phyloP scores from a whole-genome alignment of 1,284 basidiomycete genomes.

The Ceratobasidium sp. region DNA sequence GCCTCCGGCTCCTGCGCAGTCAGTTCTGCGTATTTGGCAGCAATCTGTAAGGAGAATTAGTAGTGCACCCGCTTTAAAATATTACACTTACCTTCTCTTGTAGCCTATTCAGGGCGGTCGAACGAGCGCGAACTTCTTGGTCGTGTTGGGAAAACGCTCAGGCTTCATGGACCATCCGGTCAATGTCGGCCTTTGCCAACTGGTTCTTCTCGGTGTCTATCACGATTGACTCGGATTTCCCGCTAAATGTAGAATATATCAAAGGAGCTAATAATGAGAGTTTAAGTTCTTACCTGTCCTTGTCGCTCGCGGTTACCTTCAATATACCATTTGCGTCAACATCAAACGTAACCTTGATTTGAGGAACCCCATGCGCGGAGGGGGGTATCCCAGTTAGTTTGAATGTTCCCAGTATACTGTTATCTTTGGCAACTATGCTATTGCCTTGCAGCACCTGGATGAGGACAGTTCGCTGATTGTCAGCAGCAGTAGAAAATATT shows the following conservation, averaged over 20 bases:
- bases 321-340: slow-evolving; percentile 64
- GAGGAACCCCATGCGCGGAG: slow-evolving; percentile 75
- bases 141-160: slow-evolving; percentile 61
- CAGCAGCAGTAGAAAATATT: slow-evolving; percentile 70
- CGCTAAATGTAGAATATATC: slow-evolving; percentile 64
- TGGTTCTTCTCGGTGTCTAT: slow-evolving; percentile 90
- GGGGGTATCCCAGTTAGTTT: slow-evolving; percentile 72
- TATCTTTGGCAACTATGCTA: slow-evolving; percentile 71
- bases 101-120: too few species aligned
- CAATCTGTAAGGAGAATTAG: too few species aligned
- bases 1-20: too few species aligned
- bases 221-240: slow-evolving; percentile 88
- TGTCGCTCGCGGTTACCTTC: slow-evolving; percentile 62
- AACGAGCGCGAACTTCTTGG: too few species aligned
- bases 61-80: too few species aligned
- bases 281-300: too few species aligned
- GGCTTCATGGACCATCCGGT: slow-evolving; percentile 90
- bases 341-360: slow-evolving; percentile 66
- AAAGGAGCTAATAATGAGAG: too few species aligned
- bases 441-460: slow-evolving; percentile 92
- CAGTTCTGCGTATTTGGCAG: too few species aligned
- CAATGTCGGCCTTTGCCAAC: slow-evolving; percentile 86
- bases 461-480: slow-evolving; percentile 67
- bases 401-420: slow-evolving; percentile 70
- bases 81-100: too few species aligned